Evolutionary conservation across 2,329 filamentous ascomycete genomes (phyloP).

Genomic region (Venturia asperata): DNA sequence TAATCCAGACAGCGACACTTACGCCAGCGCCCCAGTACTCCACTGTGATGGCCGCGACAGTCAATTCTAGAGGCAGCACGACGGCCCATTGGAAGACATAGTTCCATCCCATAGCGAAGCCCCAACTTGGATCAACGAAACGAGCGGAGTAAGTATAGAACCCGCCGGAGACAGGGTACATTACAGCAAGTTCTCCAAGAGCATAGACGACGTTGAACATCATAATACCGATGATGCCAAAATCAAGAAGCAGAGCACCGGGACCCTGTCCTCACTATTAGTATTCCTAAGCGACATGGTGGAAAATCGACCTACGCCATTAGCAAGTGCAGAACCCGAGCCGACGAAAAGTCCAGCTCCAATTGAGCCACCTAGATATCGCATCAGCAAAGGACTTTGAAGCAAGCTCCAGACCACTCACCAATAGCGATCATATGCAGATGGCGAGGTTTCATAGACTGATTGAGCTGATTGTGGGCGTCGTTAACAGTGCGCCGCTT

Average conservation of each 20-base stretch:
- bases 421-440: slow-evolving; percentile 97
- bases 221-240: slow-evolving; percentile 45
- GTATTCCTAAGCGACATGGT: not conserved
- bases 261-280: slow-evolving; percentile 19
- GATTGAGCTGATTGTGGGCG: slow-evolving; percentile 24
- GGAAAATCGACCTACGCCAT: slow-evolving; percentile 25
- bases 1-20: slow-evolving; percentile 50
- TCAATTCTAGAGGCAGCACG: slow-evolving; percentile 48
- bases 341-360: slow-evolving; percentile 72
- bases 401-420: slow-evolving; percentile 11
- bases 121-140: slow-evolving; percentile 54
- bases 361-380: slow-evolving; percentile 60
- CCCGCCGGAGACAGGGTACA: slow-evolving; percentile 56
- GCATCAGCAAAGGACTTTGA: not conserved
- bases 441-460: slow-evolving; percentile 68
- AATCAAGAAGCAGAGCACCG: slow-evolving; percentile 34
- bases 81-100: slow-evolving; percentile 46
- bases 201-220: slow-evolving; percentile 41
- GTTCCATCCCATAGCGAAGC: slow-evolving; percentile 50
- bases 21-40: slow-evolving; percentile 47
- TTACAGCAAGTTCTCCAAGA: slow-evolving; percentile 54
- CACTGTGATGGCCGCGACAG: slow-evolving; percentile 49
- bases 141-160: slow-evolving; percentile 56
- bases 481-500: slow-evolving; percentile 27
- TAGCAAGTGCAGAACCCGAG: slow-evolving; percentile 44